Conservation (phyloP, 2,329 filamentous ascomycete species). For the Aspergillus ochraceoroseus region DNA sequence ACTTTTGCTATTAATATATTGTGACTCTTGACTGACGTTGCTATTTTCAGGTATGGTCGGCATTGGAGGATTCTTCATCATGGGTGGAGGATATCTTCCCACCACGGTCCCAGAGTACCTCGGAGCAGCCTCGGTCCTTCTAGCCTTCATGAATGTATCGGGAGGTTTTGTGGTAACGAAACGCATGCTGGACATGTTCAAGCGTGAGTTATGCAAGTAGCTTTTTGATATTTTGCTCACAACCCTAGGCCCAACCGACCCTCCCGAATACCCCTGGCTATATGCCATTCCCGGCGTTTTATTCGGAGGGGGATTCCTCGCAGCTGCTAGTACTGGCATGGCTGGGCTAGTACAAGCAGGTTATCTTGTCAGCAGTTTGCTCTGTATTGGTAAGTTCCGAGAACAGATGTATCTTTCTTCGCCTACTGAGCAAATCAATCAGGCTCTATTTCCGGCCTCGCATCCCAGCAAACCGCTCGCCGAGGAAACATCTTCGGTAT, state of each 20-base stretch:
- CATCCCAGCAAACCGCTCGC: slow-evolving; percentile 75
- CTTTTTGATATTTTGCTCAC: neutral
- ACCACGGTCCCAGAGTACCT: slow-evolving; percentile 73
- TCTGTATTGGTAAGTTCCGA: slow-evolving; percentile 68
- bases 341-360: slow-evolving; percentile 81
- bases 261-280: slow-evolving; percentile 81
- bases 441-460: slow-evolving; percentile 69
- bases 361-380: slow-evolving; percentile 75
- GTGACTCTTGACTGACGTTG: slow-evolving; percentile 14
- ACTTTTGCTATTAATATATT: neutral
- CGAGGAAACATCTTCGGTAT: slow-evolving; percentile 84
- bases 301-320: slow-evolving; percentile 76
- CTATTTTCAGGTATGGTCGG: slow-evolving; percentile 70
- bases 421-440: too few relatives aligned
- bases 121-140: slow-evolving; percentile 71
- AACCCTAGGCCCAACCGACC: slow-evolving; percentile 65
- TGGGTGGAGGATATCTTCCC: slow-evolving; percentile 74
- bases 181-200: slow-evolving; percentile 90
- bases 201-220: slow-evolving; percentile 48
- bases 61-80: slow-evolving; percentile 79
- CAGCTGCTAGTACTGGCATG: slow-evolving; percentile 73
- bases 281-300: slow-evolving; percentile 72
- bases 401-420: too few relatives aligned
- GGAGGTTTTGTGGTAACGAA: slow-evolving; percentile 90
- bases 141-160: slow-evolving; percentile 83